phyloP scores from a whole-genome alignment of 2,329 filamentous ascomycete genomes.

The Chaetothyriales sp. region DNA sequence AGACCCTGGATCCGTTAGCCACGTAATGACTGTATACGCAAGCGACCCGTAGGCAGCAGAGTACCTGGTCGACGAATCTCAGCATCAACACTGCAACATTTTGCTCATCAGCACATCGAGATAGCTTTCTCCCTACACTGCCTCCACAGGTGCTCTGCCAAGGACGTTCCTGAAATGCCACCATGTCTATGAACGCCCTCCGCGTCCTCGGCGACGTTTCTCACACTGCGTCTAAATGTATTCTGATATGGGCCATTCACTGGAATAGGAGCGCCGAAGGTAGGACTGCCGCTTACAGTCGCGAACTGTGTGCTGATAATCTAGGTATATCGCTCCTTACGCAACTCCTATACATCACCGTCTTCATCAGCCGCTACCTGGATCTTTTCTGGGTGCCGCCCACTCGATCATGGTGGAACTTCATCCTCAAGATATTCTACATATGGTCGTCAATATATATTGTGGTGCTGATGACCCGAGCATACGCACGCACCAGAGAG shows the following conservation, averaged over 20 bases:
- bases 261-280: conserved; percentile 76
- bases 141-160: neutral
- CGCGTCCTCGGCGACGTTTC: conserved; percentile 72
- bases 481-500: conserved; percentile 78
- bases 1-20: no score
- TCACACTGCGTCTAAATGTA: conserved; percentile 75
- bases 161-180: conserved; percentile 5
- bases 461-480: conserved; percentile 71
- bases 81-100: neutral
- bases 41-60: neutral
- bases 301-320: conserved; percentile 6
- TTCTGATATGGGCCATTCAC: conserved; percentile 83
- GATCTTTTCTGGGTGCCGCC: conserved; percentile 50
- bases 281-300: conserved; percentile 21
- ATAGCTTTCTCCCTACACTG: neutral
- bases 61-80: neutral
- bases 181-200: conserved; percentile 41
- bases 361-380: conserved; percentile 78
- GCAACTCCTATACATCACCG: conserved; percentile 71
- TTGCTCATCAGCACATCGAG: neutral
- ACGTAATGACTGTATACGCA: neutral
- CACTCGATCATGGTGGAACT: conserved; percentile 49
- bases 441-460: conserved; percentile 74
- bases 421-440: conserved; percentile 80
- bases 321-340: conserved; percentile 76